Base-by-base conservation (phyloP, 495 filamentous ascomycete species). In the Pseudomonodictys pantanalensis region DNA sequence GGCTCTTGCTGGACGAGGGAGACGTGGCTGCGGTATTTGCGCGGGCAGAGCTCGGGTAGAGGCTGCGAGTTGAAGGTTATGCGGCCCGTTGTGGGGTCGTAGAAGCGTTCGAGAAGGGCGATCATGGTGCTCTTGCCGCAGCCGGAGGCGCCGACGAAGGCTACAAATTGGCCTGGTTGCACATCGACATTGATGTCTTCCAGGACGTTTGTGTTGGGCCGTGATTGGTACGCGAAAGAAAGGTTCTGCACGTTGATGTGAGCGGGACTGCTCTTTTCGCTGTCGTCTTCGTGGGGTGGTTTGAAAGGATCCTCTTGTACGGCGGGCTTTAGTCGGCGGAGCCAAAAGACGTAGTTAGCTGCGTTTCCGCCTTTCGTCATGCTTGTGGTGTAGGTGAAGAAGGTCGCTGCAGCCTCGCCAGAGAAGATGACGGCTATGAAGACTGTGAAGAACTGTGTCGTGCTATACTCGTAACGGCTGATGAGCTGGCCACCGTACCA, bases 321-420 rank as follows among this genome's bases (percentile, higher is more conserved):
- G 15, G 43, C 51, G 32, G 58, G 50, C 15, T 41, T 49, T 2
- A 17, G 50, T 33, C 58, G 25, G 38, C 58, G 26, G 30, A 61
- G 51, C 44, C 49, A 46, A 44, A 61, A 61, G 4, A 61, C 28
- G 23, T 61, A 61, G 28, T 61, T 61, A 8, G 90, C 90, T 1
- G 90, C 89, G 46, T 89, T 82, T 66, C 87, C 89, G 3, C 90
- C 90, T 70, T 95, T 92, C 46, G 89, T 87, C 87, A 95, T 92
- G 50, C 95, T 91, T 5, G 79, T 83, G 1, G 88, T 85, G 68
- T 92, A 93, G 6, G 87, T 87, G 72, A 95, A 93, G 60, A 95
- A 84, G 0, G 82, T 86, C 15, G 90, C 90, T 1, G 90, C 91
- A n/a, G 87, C 87, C 68, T 93, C 89, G 1, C 88, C 83, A 60